Percentiles rank a stretch among this genome's conserved stretches.
These are phyloP conservation scores for Pythium monospermum DNA, from an alignment of 352 stramenopile genomes.

Conservation along the genomic window DNA sequence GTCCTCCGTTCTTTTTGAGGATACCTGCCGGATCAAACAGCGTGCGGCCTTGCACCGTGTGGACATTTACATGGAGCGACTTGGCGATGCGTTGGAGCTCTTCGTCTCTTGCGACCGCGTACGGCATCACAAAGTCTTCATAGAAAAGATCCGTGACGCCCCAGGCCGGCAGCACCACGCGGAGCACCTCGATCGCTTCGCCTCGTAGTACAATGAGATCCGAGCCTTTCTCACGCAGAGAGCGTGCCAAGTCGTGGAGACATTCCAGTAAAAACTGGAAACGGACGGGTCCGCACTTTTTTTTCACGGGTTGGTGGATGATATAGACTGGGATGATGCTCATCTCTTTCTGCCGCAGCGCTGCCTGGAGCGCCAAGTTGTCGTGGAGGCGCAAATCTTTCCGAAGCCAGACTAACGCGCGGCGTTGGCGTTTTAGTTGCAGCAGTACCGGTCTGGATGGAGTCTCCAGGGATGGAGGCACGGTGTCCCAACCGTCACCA, in stretches of 20 bases:
- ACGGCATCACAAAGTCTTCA: constrained; percentile 50
- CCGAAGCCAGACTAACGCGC: constrained; percentile 88
- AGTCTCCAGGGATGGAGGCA: background rate
- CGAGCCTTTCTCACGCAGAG: constrained; percentile 28
- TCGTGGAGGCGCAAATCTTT: constrained; percentile 95
- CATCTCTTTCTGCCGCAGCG: constrained; percentile 27
- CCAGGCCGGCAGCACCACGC: constrained; percentile 46
- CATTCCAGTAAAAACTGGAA: constrained; percentile 93
- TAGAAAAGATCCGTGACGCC: constrained; percentile 67
- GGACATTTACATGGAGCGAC: constrained; percentile 31
- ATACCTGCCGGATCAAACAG: constrained; percentile 58
- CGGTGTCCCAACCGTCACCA: constrained; percentile 6
- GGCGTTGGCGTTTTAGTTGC: constrained; percentile 17
- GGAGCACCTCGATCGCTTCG: constrained; percentile 52
- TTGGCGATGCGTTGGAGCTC: constrained; percentile 33
- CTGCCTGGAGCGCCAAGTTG: constrained; percentile 88
- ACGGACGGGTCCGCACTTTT: constrained; percentile 55
- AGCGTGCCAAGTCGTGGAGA: constrained; percentile 65
- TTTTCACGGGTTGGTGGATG: constrained; percentile 69
- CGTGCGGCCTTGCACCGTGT: constrained; percentile 34
- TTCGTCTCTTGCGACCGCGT: constrained; percentile 39
- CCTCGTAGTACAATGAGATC: constrained; percentile 51
- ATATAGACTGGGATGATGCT: constrained; percentile 82
- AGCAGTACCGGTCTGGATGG: background rate
- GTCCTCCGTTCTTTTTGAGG: constrained; percentile 40